These are phyloP conservation scores for Sarocladium brachiariae DNA, from an alignment of 2,329 filamentous ascomycete genomes.

Conservation along the genomic window DNA sequence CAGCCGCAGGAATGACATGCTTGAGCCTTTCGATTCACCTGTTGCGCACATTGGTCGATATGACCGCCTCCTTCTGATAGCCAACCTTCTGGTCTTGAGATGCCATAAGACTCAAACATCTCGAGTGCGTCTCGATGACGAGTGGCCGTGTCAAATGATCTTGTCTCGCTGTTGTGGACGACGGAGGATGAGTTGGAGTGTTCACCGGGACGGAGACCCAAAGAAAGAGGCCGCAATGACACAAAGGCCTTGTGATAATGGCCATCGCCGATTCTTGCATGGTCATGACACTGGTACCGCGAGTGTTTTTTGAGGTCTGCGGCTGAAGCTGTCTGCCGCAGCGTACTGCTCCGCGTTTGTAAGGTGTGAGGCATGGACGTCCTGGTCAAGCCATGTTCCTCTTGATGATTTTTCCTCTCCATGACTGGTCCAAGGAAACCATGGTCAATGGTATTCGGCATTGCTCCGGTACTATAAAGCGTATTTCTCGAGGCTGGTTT, in stretches of 20 bases:
- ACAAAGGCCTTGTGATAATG: background rate
- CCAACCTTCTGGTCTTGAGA: constrained; percentile 39
- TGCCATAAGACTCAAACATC: constrained; percentile 39
- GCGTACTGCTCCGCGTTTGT: background rate
- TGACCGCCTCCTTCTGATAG: constrained; percentile 32
- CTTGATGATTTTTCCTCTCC: constrained; percentile 12
- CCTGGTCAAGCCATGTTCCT: background rate
- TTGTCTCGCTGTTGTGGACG: constrained; percentile 15
- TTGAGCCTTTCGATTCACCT: constrained; percentile 18
- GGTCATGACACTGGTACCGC: background rate
- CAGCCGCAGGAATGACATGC: constrained; percentile 44
- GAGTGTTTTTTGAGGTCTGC: background rate
- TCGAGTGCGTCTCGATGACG: constrained; percentile 37
- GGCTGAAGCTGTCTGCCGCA: background rate
- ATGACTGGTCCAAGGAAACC: constrained; percentile 16
- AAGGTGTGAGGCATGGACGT: background rate
- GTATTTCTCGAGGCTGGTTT: constrained; percentile 21
- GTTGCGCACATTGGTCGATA: constrained; percentile 14
- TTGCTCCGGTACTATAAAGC: constrained; percentile 14
- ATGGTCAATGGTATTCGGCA: constrained; percentile 14
- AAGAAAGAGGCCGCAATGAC: background rate
- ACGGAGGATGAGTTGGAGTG: background rate
- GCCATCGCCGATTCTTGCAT: background rate
- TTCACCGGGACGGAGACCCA: background rate
- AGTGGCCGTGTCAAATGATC: constrained; percentile 25